Base-by-base conservation (phyloP, 306 rosid genomes). In the Vigna trinervia region DNA sequence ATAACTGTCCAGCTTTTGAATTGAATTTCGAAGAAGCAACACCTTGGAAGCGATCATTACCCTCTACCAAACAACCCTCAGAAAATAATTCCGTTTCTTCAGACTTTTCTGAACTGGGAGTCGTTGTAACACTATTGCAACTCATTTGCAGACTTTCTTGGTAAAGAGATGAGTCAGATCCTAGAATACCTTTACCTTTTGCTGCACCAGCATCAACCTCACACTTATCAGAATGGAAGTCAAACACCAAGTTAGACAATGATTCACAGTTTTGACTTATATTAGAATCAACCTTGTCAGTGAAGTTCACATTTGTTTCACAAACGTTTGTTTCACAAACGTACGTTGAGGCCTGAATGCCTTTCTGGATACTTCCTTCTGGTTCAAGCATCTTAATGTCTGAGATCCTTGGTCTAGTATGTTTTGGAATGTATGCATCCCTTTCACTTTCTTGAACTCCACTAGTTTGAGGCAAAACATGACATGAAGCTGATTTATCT, bases 361-460 rank as follows among this genome's bases (percentile, higher is more conserved):
- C 57, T 70, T 56, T 56, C 53, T 4, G 80, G 51, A 61, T 48
- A 78, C 73, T 78, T 78, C 71, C 69, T 72, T 51, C 83, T 69
- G 73, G 71, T 74, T 85, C 84, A 70, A 53, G 75, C 66, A 69
- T 28, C 71, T 45, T 69, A 70, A 75, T 30, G 47, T 15, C 4
- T 30, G 82, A 58, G 45, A 43, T 62, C 69, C 76, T 19, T 22
- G 76, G 64, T 51, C 59, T 79, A 11, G 64, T 66, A 30, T 39
- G 53, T 23, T 46, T 72, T 66, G 57, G 52, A 30, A 45, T 38
- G 51, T 20, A 41, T 32, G 48, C 22, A 52, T 45, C 52, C 19
- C 75, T 72, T 57, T 78, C 75, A 54, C 28, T 66, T 60, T 82
- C 80, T 68, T 51, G 54, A 75, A 51, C 77, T 30, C 43, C 60